A percentile compares a stretch with the other conserved stretches of the same genome.
Evolutionary conservation across 176 grass and related monocot species (phyloP).

Genomic region (Elaeis guineensis): DNA sequence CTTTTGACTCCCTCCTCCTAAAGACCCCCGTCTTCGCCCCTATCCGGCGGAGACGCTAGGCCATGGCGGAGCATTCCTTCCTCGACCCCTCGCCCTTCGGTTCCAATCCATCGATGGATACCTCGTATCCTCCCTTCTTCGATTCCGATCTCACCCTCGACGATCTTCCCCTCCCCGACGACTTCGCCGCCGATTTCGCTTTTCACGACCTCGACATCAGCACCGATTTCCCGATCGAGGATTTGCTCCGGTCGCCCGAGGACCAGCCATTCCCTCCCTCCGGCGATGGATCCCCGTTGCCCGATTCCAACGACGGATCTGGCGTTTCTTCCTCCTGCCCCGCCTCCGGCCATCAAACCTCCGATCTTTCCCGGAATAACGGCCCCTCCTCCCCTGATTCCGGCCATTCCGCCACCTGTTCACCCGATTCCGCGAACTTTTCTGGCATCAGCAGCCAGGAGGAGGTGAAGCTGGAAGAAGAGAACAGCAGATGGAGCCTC

Average conservation of each 20-base stretch:
- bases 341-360: conserved; percentile 20
- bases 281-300: conserved; percentile 16
- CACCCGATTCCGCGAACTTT: conserved; percentile 29
- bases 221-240: conserved; percentile 63
- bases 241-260: conserved; percentile 32
- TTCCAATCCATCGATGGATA: conserved; percentile 20
- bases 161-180: conserved; percentile 24
- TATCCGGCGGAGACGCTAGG: neutral
- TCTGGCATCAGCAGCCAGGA: conserved; percentile 30
- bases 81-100: conserved; percentile 36
- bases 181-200: conserved; percentile 20
- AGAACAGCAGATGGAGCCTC: conserved; percentile 31
- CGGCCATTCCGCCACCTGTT: conserved; percentile 20
- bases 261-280: conserved; percentile 16
- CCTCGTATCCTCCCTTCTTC: conserved; percentile 21
- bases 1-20: too few species aligned
- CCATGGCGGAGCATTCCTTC: conserved; percentile 71
- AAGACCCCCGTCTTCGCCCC: too few species aligned
- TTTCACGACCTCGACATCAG: conserved; percentile 64
- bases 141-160: conserved; percentile 49
- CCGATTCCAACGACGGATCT: conserved; percentile 32
- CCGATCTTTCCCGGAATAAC: neutral
- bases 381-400: conserved; percentile 27
- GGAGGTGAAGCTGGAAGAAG: conserved; percentile 45
- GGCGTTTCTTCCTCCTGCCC: conserved; percentile 19